phyloP scores from a whole-genome alignment of 164 flowering plant species.

The Vitis cinerea region DNA sequence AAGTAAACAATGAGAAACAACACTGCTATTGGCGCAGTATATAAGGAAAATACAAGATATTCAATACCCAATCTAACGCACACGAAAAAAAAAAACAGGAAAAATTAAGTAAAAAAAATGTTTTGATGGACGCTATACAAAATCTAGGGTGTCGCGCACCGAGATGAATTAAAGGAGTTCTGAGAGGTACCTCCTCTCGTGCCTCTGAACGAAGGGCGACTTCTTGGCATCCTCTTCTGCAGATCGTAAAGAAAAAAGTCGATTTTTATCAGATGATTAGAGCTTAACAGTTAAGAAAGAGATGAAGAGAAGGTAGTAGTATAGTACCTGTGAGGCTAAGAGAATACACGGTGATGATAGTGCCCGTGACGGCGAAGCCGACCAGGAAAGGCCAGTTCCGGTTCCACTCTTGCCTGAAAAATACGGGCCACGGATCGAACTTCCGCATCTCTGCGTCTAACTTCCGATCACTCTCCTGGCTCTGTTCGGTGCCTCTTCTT shows the following conservation, averaged over 20 bases:
- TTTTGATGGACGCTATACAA: not conserved
- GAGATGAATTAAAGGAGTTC: no score
- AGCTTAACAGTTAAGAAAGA: not conserved
- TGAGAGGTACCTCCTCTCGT: constrained; percentile 17
- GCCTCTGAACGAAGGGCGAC: constrained; percentile 42
- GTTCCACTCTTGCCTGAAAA: constrained; percentile 74
- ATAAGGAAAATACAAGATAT: no score
- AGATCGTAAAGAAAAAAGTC: not conserved
- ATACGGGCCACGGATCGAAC: constrained; percentile 90
- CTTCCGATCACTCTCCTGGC: not conserved
- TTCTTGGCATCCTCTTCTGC: constrained; percentile 49
- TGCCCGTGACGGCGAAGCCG: constrained; percentile 76
- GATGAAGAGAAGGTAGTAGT: not conserved
- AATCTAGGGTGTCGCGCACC: not conserved
- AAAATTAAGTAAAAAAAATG: no score
- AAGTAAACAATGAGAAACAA: no score
- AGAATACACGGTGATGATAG: constrained; percentile 60
- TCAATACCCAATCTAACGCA: no score
- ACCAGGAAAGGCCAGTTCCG: constrained; percentile 81
- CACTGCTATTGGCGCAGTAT: no score
- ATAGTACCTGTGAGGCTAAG: constrained; percentile 59
- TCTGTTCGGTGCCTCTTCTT: no score
- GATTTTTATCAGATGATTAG: not conserved
- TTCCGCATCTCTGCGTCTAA: constrained; percentile 28
- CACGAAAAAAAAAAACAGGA: no score